Base-by-base conservation (phyloP, 225 moss, liverwort and hornwort genomes). In the Marchantia polymorpha region DNA sequence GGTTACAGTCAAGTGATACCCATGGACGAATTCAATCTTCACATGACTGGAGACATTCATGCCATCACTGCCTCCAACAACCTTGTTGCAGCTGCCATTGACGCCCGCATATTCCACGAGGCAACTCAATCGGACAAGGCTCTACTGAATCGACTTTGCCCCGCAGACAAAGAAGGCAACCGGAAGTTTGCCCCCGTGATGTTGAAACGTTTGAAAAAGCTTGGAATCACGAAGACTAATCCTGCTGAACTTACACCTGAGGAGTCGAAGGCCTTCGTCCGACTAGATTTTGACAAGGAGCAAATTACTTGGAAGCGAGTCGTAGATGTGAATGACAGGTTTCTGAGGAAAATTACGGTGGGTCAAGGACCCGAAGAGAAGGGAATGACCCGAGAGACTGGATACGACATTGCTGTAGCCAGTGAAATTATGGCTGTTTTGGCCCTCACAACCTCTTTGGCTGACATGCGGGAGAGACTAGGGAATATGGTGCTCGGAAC, bases 1-100 rank as follows among this genome's bases (percentile, higher is more conserved):
- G 96, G 96, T 54, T 97, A 97, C 82, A 97, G 96, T 81, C 96
- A 97, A 83, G 96, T 97, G 80, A 94, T 97, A 80, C 96, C 96
- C 23, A 97, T 97, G 96, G 96, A 97, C 80, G 94, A 94, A 77
- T 97, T 97, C 81, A 97, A 97, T 77, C 92, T 97, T 17, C 96
- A 97, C 63, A 85, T 97, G 94, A 97, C 96, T 75, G 96, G 97
- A 81, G 97, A 97, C 78, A 97, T 97, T 19, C 97, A 97, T 82
- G 97, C 97, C 79, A 97, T 97, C 64, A 97, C 97, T 7, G 97
- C 97, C 72, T 87, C 93, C 74, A 97, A 97, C 86, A 97, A 97
- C 82, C 88, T 97, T 71, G 86, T 94, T 9, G 94, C 97, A 66
- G 94, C 94, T 59, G 97, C 97, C 50, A 97, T 97, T 51, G 97